Base-by-base conservation (phyloP, 2,329 filamentous ascomycete genomes). In the Neopestalotiopsis clavispora region DNA sequence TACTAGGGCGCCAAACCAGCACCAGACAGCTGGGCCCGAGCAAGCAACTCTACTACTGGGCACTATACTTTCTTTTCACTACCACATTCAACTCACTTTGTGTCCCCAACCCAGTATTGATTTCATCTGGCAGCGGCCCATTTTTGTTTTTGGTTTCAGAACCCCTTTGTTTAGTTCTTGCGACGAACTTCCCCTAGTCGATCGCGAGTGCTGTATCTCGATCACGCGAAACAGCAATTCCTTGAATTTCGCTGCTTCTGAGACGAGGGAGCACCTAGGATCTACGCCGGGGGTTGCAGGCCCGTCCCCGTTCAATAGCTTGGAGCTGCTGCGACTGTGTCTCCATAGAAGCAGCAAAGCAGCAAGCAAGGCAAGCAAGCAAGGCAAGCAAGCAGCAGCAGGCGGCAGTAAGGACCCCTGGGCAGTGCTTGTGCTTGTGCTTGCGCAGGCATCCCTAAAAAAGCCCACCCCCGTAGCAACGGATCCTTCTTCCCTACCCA, bases 161-260 rank as follows among this genome's bases (percentile, higher is more conserved):
- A 52, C 45, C 45, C 45, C 45, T 52, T 52, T 52, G 45, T 52
- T 52, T 52, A 52, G 45, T 52, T 52, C 45, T n/a, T 52, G 34
- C 42, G 34, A 20, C 17, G n/a, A 49, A 17, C 30, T 49, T 52
- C 42, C 56, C 40, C 32, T 30, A 67, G 58, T 45, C 20, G 32
- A 59, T 60, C n/a, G 32, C 57, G 65, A n/a, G 65, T 42, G 52
- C 65, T 59, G 23, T 60, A 74, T 71, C 72, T 73, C 70, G 74
- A 71, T 72, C 73, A 74, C 74, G 72, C 72, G 69, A 74, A 72
- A 72, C 72, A 65, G 28, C 70, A 69, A 65, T 74, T 72, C 72
- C 74, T 68, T 74, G 72, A 68, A 74, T 72, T 70, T 68, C 49
- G 65, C 70, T 68, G 68, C 52, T 73, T 67, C 72, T 73, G 73